phyloP scores from a whole-genome alignment of 352 stramenopile species.

The Pythium myriotylum region DNA sequence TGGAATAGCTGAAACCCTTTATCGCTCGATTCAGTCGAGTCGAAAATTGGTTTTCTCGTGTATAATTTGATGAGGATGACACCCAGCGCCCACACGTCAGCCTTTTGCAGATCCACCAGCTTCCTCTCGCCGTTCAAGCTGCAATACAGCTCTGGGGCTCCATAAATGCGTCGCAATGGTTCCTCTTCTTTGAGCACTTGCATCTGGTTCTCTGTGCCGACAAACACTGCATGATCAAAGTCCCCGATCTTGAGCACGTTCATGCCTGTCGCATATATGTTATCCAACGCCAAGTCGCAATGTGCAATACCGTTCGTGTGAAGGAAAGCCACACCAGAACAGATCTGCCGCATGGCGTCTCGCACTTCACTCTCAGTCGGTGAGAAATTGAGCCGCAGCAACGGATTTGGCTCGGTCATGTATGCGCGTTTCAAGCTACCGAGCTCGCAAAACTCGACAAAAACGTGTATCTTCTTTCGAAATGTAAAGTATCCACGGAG shows the following conservation, averaged over 20 bases:
- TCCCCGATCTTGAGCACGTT: slow-evolving; percentile 72
- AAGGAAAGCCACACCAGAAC: slow-evolving; percentile 61
- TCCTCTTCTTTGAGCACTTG: slow-evolving; percentile 30
- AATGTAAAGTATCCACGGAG: slow-evolving; percentile 55
- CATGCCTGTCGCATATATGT: slow-evolving; percentile 65
- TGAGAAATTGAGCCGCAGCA: slow-evolving; percentile 40
- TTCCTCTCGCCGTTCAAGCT: slow-evolving; percentile 11
- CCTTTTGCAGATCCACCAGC: slow-evolving; percentile 52
- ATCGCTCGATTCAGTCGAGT: slow-evolving; percentile 41
- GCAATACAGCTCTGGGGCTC: slow-evolving; percentile 51
- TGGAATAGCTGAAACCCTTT: slow-evolving; percentile 60
- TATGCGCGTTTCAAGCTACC: slow-evolving; percentile 54
- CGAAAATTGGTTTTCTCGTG: slow-evolving; percentile 60
- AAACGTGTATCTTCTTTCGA: slow-evolving; percentile 51
- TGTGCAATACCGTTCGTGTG: slow-evolving; percentile 65
- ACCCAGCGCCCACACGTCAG: slow-evolving; percentile 62
- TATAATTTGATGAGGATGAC: slow-evolving; percentile 61
- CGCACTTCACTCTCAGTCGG: slow-evolving; percentile 51
- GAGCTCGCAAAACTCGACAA: slow-evolving; percentile 68
- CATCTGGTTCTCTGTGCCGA: slow-evolving; percentile 48
- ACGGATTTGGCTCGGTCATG: slow-evolving; percentile 44
- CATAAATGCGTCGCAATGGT: slow-evolving; percentile 49
- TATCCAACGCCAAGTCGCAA: slow-evolving; percentile 72
- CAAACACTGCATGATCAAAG: slow-evolving; percentile 63
- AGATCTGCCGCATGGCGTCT: slow-evolving; percentile 82